Evolutionary conservation across 352 stramenopile genomes (phyloP).

Genomic region (Aphanomyces astaci): DNA sequence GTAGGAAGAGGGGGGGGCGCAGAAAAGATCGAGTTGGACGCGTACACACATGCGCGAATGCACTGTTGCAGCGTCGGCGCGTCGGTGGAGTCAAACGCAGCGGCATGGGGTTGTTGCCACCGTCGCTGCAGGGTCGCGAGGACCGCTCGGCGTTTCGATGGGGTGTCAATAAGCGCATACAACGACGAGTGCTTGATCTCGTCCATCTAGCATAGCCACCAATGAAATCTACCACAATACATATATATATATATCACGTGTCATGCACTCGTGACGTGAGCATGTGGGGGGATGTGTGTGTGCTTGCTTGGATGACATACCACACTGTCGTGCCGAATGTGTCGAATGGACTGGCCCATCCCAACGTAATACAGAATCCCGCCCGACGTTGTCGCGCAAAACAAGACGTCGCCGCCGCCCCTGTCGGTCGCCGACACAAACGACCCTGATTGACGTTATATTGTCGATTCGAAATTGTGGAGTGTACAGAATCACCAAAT

Average conservation of each 20-base stretch:
- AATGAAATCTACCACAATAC: no score
- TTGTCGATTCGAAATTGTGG: no score
- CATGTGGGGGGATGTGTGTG: background rate
- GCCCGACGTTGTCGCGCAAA: slow-evolving; percentile 15
- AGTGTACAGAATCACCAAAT: no score
- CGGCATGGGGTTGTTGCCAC: background rate
- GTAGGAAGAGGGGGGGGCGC: background rate
- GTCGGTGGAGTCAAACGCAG: background rate
- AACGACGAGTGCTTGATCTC: background rate
- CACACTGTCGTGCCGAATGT: slow-evolving; percentile 14
- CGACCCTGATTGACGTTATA: no score
- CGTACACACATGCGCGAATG: slow-evolving; percentile 8
- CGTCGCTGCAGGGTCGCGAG: background rate
- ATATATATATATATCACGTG: background rate
- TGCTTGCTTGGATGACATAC: background rate
- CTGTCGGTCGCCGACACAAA: background rate
- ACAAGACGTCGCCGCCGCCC: background rate
- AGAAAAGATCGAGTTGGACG: background rate
- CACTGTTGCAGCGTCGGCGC: slow-evolving; percentile 8
- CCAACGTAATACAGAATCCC: slow-evolving; percentile 18
- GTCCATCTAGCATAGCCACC: slow-evolving; percentile 3
- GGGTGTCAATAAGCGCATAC: background rate
- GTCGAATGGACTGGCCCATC: slow-evolving; percentile 16
- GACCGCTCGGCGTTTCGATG: background rate
- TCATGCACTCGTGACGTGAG: background rate